phyloP scores from a whole-genome alignment of 129 eudicot genomes.

The Tanacetum coccineum region DNA sequence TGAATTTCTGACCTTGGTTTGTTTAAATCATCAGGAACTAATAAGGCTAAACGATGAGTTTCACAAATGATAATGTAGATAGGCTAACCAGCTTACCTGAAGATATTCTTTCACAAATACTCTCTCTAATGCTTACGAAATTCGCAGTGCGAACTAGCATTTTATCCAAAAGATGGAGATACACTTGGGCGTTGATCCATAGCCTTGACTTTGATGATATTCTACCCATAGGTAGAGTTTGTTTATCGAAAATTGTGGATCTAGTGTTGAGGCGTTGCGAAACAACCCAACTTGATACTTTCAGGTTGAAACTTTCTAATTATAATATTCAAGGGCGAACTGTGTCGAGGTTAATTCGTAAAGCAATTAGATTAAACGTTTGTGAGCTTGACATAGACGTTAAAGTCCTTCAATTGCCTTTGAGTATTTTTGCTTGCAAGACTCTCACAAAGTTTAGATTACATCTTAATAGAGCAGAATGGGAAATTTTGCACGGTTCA shows the following conservation, averaged over 20 bases:
- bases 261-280: neutral
- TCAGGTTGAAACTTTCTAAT: neutral
- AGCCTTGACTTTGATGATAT: neutral
- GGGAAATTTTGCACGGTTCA: neutral
- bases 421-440: conserved; percentile 19
- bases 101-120: conserved; percentile 17
- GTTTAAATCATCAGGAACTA: conserved; percentile 3
- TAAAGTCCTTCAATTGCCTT: neutral
- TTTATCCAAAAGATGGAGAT: conserved; percentile 22
- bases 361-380: conserved; percentile 13
- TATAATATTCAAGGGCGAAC: too few species aligned
- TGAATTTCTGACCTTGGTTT: too few species aligned
- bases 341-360: conserved; percentile 4
- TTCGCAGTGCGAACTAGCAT: conserved; percentile 14
- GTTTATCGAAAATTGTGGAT: neutral
- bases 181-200: neutral
- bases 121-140: conserved; percentile 24
- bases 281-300: neutral
- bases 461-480: neutral
- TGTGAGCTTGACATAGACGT: conserved; percentile 8
- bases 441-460: conserved; percentile 14
- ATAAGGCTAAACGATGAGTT: neutral
- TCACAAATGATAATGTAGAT: neutral
- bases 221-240: neutral
- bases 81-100: conserved; percentile 21